Percentiles rank a stretch among this genome's conserved stretches.
These are phyloP conservation scores for Epichloe sibirici DNA, from an alignment of 2,329 filamentous ascomycete genomes.

Conservation along the genomic window DNA sequence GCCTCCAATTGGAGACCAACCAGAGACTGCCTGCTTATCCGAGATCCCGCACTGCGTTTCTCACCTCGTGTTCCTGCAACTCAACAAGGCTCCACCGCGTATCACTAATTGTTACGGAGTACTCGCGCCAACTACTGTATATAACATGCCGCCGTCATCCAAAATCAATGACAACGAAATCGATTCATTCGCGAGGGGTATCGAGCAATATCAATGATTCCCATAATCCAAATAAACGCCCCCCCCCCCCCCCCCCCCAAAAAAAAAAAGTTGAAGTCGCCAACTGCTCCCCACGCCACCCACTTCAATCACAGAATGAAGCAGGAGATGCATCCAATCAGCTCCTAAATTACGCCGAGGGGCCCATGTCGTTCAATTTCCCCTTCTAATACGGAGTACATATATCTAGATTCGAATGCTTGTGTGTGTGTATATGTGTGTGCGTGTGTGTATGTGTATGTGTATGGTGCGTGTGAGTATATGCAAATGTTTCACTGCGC, in stretches of 20 bases:
- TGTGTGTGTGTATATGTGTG: neutral
- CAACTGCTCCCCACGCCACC: neutral
- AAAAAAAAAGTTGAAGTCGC: neutral
- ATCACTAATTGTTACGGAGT: too few species aligned
- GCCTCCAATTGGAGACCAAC: too few species aligned
- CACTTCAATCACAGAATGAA: neutral
- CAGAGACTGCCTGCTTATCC: too few species aligned
- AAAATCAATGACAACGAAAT: neutral
- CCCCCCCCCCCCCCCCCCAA: neutral
- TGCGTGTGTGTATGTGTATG: neutral
- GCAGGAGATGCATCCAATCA: neutral
- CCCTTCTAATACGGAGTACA: neutral
- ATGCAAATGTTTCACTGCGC: neutral
- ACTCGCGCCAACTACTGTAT: neutral
- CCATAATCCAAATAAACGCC: constrained; percentile 8
- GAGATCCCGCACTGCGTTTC: too few species aligned
- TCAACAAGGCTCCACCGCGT: too few species aligned
- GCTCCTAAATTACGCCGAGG: neutral
- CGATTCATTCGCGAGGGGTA: constrained; percentile 8
- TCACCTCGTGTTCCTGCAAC: too few species aligned
- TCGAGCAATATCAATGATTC: constrained; percentile 8
- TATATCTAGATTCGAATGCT: neutral
- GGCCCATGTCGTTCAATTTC: neutral
- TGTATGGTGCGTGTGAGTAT: neutral
- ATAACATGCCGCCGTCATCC: neutral